Conservation (phyloP, 805 yeast species). For the Barnettozyma sp. region DNA sequence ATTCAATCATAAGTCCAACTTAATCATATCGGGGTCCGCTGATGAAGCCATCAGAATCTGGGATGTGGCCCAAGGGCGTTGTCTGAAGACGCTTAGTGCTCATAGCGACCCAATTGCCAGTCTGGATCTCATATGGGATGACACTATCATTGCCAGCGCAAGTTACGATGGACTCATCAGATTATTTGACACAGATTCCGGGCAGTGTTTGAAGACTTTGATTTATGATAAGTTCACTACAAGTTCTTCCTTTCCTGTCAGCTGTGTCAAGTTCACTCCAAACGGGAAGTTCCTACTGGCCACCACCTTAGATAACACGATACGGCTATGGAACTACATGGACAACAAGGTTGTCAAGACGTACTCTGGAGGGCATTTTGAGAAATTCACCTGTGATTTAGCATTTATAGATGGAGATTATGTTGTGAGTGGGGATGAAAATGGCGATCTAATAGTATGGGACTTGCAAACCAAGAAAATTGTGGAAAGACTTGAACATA, state of each 20-base stretch:
- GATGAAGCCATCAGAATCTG: slow-evolving; percentile 90
- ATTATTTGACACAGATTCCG: slow-evolving; percentile 79
- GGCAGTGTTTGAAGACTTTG: slow-evolving; percentile 86
- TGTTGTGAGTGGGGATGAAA: slow-evolving; percentile 2
- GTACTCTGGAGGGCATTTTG: slow-evolving; percentile 33
- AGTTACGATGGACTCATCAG: slow-evolving; percentile 89
- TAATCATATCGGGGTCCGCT: slow-evolving; percentile 74
- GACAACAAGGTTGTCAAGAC: slow-evolving; percentile 76
- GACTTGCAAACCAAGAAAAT: slow-evolving; percentile 3
- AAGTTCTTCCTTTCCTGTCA: slow-evolving; percentile 64
- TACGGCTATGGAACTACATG: slow-evolving; percentile 84
- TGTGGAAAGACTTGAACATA: not conserved
- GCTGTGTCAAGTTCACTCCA: slow-evolving; percentile 65
- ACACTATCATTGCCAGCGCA: slow-evolving; percentile 76
- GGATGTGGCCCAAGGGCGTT: slow-evolving; percentile 69
- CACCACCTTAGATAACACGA: slow-evolving; percentile 70
- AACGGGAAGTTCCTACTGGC: slow-evolving; percentile 76
- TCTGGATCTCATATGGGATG: slow-evolving; percentile 68
- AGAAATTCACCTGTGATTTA: slow-evolving; percentile 46
- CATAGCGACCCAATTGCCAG: slow-evolving; percentile 87
- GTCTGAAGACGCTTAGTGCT: slow-evolving; percentile 77
- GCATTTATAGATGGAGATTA: slow-evolving; percentile 39
- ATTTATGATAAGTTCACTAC: slow-evolving; percentile 66
- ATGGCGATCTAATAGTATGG: slow-evolving; percentile 1
- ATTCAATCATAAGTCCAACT: slow-evolving; percentile 68